A percentile compares a stretch with the other conserved stretches of the same genome.
These are phyloP conservation scores for Petunia axillaris DNA, from an alignment of 257 asterid genomes.

Conservation along the genomic window DNA sequence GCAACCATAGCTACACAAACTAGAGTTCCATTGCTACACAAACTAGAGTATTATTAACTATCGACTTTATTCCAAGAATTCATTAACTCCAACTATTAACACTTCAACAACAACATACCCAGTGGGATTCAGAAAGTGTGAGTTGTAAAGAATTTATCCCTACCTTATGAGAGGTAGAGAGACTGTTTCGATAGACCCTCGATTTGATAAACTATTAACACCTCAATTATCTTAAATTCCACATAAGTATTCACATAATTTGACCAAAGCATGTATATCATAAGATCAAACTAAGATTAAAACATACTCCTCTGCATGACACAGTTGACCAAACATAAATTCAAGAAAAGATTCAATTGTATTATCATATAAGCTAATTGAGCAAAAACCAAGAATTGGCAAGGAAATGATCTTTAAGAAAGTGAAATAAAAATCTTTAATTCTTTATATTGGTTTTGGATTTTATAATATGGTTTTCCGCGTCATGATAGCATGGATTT, in stretches of 20 bases:
- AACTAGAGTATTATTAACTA: not conserved
- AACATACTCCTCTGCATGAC: not conserved
- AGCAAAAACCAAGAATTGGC: constrained; percentile 22
- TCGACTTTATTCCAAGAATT: constrained; percentile 4
- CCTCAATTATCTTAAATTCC: not conserved
- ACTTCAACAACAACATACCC: too few species aligned
- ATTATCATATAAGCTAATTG: constrained; percentile 19
- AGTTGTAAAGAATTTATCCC: too few species aligned
- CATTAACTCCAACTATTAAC: not conserved
- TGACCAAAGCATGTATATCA: not conserved
- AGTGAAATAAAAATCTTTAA: not conserved
- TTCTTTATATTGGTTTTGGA: too few species aligned
- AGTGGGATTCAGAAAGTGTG: too few species aligned
- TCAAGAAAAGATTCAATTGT: constrained; percentile 7
- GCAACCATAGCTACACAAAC: not conserved
- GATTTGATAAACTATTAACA: not conserved
- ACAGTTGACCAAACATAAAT: not conserved
- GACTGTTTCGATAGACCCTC: not conserved
- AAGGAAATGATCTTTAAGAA: not conserved
- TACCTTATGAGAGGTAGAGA: too few species aligned
- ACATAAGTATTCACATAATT: not conserved
- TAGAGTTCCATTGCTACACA: not conserved
- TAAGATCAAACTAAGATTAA: not conserved
- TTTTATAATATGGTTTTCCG: too few species aligned
- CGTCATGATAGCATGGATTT: too few species aligned